Percentiles rank a stretch among this genome's conserved stretches.
Evolutionary conservation across 75 land plant species (phyloP).

Genomic region (Azolla pinnata): DNA sequence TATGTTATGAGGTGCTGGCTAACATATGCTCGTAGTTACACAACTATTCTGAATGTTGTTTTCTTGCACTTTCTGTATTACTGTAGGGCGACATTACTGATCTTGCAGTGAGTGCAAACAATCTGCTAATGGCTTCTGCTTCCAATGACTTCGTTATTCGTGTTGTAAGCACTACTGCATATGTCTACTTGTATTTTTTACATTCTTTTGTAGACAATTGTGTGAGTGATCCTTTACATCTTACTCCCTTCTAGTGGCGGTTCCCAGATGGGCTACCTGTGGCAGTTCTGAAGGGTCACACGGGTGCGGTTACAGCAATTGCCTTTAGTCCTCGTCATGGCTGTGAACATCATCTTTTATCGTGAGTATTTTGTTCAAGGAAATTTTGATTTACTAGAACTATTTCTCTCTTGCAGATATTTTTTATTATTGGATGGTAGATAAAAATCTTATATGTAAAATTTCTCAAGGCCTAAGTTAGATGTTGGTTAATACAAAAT

Average conservation of each 20-base stretch:
- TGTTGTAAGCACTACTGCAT: constrained; percentile 50
- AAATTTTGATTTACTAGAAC: no score
- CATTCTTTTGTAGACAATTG: no score
- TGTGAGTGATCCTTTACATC: no score
- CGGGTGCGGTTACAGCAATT: constrained; percentile 84
- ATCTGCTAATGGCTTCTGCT: constrained; percentile 82
- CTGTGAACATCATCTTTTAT: constrained; percentile 70
- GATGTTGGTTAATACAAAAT: no score
- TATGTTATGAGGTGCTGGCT: constrained; percentile 9
- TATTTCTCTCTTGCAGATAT: no score
- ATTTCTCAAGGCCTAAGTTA: no score
- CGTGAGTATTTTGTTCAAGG: constrained; percentile 39
- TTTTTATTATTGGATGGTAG: no score
- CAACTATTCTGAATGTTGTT: no score
- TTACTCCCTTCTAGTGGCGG: no score
- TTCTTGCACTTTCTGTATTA: no score
- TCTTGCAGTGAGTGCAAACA: constrained; percentile 79
- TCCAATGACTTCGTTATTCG: constrained; percentile 86
- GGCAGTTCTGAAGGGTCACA: constrained; percentile 81
- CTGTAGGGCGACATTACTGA: constrained; percentile 99
- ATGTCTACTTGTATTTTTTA: no score
- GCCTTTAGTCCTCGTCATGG: constrained; percentile 78
- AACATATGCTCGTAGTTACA: neutral
- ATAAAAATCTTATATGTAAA: no score
- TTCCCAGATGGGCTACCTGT: constrained; percentile 85